Base-by-base conservation (phyloP, 257 asterid species). In the Apocynum venetum region DNA sequence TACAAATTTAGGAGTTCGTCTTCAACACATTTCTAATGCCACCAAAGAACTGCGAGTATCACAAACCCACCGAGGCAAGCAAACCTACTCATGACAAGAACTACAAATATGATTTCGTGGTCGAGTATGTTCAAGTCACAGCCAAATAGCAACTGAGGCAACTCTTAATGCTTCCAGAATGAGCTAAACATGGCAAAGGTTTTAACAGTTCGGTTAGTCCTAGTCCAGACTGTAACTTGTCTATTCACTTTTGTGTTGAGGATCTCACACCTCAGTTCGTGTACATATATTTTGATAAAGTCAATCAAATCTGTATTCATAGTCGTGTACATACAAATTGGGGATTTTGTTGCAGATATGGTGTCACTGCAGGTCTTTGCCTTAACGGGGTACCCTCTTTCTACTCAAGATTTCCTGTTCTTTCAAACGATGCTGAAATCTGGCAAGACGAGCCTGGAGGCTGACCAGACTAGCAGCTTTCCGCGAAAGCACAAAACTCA, bases 321-420 rank as follows among this genome's bases (percentile, higher is more conserved):
- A 63, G 31, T 53, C 56, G 15, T 47, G 49, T 52, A 72, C 69
- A 47, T 43, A 70, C 36, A 52, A 3, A 19, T 36, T 72, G n/a
- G 59, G 36, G 41, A 41, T 25, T 70, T 8, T 59, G 53, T 25
- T 31, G 76, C 35, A 38, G 67, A 52, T 64, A 57, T 4, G 6
- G 56, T 8, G n/a, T 46, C 0, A 11, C 11, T 53, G 31, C 71
- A 73, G 2, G 59, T n/a, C 5, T 19, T 48, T 25, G 43, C 80
- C 80, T 87, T 79, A 91, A 70, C 92, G 90, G 36, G 84, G 88
- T 69, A 85, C 88, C 89, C 97, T 89, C 86, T 93, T 96, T 87
- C 98, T 85, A 82, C 95, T 91, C 81, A 93, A 85, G 79, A 96
- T 90, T 83, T 96, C 99, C 84, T 96, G 99, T 86, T 96, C 98